Evolutionary conservation across 768 basidiomycete species (phyloP), one percentile per base, ranked within the genome.

Genomic region (Tricholoma furcatifolium): DNA sequence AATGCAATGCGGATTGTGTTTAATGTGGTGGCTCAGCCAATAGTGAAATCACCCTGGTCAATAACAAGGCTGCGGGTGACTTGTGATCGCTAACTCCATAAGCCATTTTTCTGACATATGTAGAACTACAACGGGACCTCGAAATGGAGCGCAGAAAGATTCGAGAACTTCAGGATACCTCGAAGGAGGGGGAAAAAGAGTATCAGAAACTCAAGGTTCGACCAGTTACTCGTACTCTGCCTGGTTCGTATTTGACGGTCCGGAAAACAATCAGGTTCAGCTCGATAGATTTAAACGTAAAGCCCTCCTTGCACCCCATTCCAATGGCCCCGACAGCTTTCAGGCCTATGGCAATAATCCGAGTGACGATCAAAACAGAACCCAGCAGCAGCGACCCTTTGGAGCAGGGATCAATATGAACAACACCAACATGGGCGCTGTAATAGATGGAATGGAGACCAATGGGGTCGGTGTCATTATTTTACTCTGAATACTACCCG

Each of bases 231-330:
- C 38, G 18, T 23, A 17, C 38, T 38, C 23, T 41, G 48, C 27
- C 27, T 7, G 7, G 27, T 27, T 24, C 48, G 47, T 8, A 47
- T 40, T 34, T 6, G 21, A 36, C 36, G 27, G 36, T 21, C 30
- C n/a, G 27, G 20, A 10, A n/a, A n/a, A 27, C 21, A 10, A 23
- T 39, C 36, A 92, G 91, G 72, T 71, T 38, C 88, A 91, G 60
- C 81, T 87, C 55, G 91, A 93, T 64, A 91, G 88, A 64, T 77
- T 91, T 59, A 93, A 91, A 70, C 81, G 91, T 51, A 93, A 83
- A 61, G 81, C 88, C 12, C 75, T 93, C 15, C 80, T 93, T 20
- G 83, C 74, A 2, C 68, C 73, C 12, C 64, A 65, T 34, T 51
- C 67, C n/a, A 31, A 58, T 4, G 54, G 56, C 9, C 61, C 65